Conservation (phyloP, 2,329 filamentous ascomycete species). For the Fusarium sarcochroum region DNA sequence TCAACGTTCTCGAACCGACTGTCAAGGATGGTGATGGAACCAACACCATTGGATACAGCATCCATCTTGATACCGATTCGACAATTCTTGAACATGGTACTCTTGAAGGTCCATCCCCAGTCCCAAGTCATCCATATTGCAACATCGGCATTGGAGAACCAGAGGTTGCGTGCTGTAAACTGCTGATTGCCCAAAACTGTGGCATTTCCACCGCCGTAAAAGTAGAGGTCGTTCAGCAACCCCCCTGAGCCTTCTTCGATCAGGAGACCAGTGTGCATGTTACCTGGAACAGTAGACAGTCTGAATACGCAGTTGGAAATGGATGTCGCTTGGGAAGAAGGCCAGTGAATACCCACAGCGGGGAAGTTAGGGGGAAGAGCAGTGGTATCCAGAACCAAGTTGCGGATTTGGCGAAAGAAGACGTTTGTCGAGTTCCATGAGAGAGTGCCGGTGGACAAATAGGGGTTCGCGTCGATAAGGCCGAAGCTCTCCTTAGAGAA, state of each 20-base stretch:
- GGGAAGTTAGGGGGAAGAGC: conserved; percentile 60
- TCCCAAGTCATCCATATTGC: conserved; percentile 82
- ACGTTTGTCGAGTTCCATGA: conserved; percentile 70
- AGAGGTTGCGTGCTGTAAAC: conserved; percentile 78
- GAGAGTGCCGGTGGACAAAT: conserved; percentile 56
- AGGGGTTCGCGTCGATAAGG: conserved; percentile 64
- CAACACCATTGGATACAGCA: conserved; percentile 68
- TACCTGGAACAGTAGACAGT: conserved; percentile 61
- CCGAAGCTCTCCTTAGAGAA: conserved; percentile 61
- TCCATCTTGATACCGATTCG: conserved; percentile 77
- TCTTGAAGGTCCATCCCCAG: conserved; percentile 83
- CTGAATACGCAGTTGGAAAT: conserved; percentile 71
- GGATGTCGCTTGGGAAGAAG: conserved; percentile 74
- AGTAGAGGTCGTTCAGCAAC: conserved; percentile 77
- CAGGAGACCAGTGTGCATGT: conserved; percentile 70
- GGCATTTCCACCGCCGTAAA: conserved; percentile 77
- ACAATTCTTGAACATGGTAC: conserved; percentile 73
- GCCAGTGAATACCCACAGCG: conserved; percentile 75
- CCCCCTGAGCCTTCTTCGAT: conserved; percentile 76
- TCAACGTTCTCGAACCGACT: conserved; percentile 77
- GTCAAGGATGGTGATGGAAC: conserved; percentile 82
- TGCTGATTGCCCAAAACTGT: conserved; percentile 75
- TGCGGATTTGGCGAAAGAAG: conserved; percentile 71
- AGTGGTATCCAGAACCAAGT: conserved; percentile 70
- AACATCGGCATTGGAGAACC: conserved; percentile 74